These are phyloP conservation scores for Cercis canadensis DNA, from an alignment of 306 rosid species.

Conservation along the genomic window DNA sequence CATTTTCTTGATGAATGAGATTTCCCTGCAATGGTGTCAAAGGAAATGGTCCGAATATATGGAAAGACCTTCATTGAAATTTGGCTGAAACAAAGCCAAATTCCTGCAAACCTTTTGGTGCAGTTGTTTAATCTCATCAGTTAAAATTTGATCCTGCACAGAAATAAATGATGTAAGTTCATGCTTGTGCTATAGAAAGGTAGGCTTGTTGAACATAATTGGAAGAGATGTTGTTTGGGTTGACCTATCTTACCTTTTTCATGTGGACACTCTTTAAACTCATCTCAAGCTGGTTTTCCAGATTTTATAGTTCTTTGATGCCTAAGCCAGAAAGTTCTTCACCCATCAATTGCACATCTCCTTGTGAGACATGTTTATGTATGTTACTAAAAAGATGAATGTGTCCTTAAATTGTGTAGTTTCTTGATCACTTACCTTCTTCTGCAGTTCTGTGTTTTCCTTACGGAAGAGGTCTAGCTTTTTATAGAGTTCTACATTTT, in stretches of 20 bases:
- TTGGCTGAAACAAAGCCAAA: slow-evolving; percentile 5
- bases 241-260: slow-evolving; percentile 58
- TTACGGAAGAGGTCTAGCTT: too few relatives aligned
- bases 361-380: too few relatives aligned
- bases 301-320: slow-evolving; percentile 61
- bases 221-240: background rate
- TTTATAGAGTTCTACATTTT: too few relatives aligned
- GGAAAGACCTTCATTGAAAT: slow-evolving; percentile 9
- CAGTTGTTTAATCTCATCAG: slow-evolving; percentile 57
- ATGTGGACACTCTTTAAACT: slow-evolving; percentile 69
- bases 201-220: background rate
- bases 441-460: too few relatives aligned
- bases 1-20: slow-evolving; percentile 58
- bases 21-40: slow-evolving; percentile 54
- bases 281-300: slow-evolving; percentile 74
- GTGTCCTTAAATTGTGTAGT: too few relatives aligned
- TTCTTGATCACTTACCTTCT: too few relatives aligned
- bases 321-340: slow-evolving; percentile 73
- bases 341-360: too few relatives aligned
- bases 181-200: slow-evolving; percentile 1
- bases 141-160: slow-evolving; percentile 58
- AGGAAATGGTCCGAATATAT: slow-evolving; percentile 28
- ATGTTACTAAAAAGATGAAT: too few relatives aligned
- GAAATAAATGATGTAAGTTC: slow-evolving; percentile 32
- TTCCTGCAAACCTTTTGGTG: slow-evolving; percentile 49